These are phyloP conservation scores for Hippophae gyantsensis DNA, from an alignment of 306 rosid genomes.

Conservation along the genomic window DNA sequence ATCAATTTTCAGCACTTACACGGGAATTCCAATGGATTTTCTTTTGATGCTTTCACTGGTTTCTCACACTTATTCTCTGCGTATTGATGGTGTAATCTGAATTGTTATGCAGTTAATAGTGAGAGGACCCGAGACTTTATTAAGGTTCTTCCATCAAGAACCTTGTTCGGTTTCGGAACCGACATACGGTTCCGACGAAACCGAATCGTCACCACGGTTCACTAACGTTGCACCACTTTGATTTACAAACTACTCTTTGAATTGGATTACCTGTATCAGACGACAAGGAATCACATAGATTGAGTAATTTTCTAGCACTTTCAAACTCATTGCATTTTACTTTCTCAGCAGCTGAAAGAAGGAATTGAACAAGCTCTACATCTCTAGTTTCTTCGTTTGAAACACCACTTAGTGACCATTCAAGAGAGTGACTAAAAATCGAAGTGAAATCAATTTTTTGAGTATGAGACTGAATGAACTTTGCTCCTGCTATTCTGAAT, in stretches of 20 bases:
- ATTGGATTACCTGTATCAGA: constrained; percentile 34
- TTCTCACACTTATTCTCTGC: too few species aligned
- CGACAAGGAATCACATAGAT: constrained; percentile 27
- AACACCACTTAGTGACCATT: constrained; percentile 28
- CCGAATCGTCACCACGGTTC: too few species aligned
- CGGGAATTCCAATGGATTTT: too few species aligned
- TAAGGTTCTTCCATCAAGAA: too few species aligned
- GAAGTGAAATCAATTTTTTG: constrained; percentile 3
- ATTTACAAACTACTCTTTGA: constrained; percentile 38
- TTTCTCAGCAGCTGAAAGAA: constrained; percentile 53
- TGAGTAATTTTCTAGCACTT: constrained; percentile 29
- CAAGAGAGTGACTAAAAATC: constrained; percentile 28
- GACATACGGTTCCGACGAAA: too few species aligned
- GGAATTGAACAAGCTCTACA: constrained; percentile 42
- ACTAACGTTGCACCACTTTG: too few species aligned
- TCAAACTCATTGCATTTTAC: constrained; percentile 34
- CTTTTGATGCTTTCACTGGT: too few species aligned
- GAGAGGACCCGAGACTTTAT: too few species aligned
- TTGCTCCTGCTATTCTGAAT: constrained; percentile 40
- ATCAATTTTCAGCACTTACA: too few species aligned
- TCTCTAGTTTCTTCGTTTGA: constrained; percentile 38
- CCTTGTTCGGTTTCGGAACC: too few species aligned
- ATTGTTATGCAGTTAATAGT: too few species aligned
- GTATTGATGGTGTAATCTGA: too few species aligned
- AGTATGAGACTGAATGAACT: constrained; percentile 40